Conservation (phyloP, 768 basidiomycete genomes). For the Boletus coccyginus region DNA sequence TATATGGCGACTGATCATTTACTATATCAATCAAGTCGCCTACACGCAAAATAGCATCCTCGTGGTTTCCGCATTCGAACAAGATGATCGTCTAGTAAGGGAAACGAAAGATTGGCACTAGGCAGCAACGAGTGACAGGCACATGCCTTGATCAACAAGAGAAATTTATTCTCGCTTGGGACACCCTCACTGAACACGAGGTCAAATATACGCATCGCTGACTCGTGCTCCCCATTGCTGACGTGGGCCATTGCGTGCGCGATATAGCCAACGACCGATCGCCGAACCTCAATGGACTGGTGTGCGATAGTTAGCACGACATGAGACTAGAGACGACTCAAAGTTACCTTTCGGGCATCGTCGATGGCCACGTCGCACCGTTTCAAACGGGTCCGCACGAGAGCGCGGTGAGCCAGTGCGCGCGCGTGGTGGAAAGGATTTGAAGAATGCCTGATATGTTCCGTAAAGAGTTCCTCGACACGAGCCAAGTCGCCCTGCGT, state of each 20-base stretch:
- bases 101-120: too few species aligned
- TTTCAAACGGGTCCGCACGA: not conserved
- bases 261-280: not conserved
- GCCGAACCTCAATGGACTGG: slow-evolving; percentile 4
- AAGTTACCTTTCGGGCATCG: slow-evolving; percentile 3
- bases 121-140: not conserved
- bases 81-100: not conserved
- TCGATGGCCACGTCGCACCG: not conserved
- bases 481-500: not conserved
- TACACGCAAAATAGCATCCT: not conserved
- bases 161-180: not conserved
- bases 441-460: not conserved
- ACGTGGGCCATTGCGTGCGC: too few species aligned
- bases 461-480: not conserved
- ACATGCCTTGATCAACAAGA: slow-evolving; percentile 11
- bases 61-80: not conserved
- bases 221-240: too few species aligned
- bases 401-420: slow-evolving; percentile 1
- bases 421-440: not conserved
- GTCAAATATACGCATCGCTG: not conserved
- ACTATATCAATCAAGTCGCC: not conserved
- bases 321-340: fast-evolving
- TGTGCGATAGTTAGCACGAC: not conserved
- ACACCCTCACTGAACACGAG: not conserved
- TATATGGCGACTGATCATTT: not conserved